These are phyloP conservation scores for Monosporascus cannonballus DNA, from an alignment of 2,329 filamentous ascomycete genomes.

Conservation along the genomic window DNA sequence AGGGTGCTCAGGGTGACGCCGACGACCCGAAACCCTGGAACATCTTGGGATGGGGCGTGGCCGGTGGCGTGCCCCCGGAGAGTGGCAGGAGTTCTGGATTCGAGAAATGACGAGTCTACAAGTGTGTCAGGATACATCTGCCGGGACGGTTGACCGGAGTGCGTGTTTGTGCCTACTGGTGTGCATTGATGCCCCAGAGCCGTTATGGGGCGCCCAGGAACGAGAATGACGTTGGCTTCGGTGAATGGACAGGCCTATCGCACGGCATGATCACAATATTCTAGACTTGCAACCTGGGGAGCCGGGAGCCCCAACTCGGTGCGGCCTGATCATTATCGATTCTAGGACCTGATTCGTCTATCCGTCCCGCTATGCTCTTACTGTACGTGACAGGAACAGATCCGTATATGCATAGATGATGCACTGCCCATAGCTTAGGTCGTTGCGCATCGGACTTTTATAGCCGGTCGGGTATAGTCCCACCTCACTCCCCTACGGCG, in stretches of 20 bases:
- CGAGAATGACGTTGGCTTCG: no score
- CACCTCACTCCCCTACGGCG: no score
- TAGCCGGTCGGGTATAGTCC: no score
- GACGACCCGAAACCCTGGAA: constrained; percentile 10
- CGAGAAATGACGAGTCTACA: not conserved
- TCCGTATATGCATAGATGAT: not conserved
- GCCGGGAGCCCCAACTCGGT: constrained; percentile 7
- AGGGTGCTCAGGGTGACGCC: not conserved
- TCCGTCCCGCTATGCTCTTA: not conserved
- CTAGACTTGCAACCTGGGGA: not conserved
- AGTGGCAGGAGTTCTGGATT: constrained; percentile 16
- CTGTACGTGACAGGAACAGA: constrained; percentile 7
- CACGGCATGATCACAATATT: no score
- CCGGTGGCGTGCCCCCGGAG: constrained; percentile 7
- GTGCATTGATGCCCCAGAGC: no score
- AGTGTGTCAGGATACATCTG: no score
- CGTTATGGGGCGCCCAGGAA: no score
- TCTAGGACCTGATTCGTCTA: constrained; percentile 10
- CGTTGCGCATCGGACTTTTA: no score
- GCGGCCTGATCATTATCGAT: constrained; percentile 12
- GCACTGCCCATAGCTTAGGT: no score
- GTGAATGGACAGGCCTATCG: no score
- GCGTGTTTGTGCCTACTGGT: no score
- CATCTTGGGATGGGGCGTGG: constrained; percentile 22
- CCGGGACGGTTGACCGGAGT: no score